phyloP scores from a whole-genome alignment of 257 asterid genomes.

The Misopates orontium region DNA sequence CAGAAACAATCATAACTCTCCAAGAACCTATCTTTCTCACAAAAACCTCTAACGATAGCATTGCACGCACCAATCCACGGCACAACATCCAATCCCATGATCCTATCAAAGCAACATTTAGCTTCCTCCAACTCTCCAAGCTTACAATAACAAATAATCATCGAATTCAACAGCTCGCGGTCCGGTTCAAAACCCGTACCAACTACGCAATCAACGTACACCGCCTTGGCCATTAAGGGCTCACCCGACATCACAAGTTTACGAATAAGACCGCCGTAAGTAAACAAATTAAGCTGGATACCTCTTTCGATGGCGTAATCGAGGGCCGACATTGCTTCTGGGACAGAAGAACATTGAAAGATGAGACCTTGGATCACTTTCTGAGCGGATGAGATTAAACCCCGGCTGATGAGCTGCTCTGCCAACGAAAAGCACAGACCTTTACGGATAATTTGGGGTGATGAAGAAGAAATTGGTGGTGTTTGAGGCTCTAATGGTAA shows the following conservation, averaged over 20 bases:
- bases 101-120: conserved; percentile 40
- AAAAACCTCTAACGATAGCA: conserved; percentile 42
- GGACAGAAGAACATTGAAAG: conserved; percentile 34
- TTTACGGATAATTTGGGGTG: conserved; percentile 30
- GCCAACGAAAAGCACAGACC: conserved; percentile 40
- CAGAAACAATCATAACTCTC: conserved; percentile 51
- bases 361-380: conserved; percentile 50
- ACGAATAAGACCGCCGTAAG: conserved; percentile 41
- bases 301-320: conserved; percentile 47
- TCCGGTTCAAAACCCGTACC: conserved; percentile 37
- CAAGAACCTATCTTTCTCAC: conserved; percentile 32
- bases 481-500: conserved; percentile 43
- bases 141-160: conserved; percentile 54
- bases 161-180: conserved; percentile 43
- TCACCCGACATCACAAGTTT: conserved; percentile 47
- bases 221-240: conserved; percentile 40
- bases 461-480: conserved; percentile 19
- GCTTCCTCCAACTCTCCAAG: conserved; percentile 60
- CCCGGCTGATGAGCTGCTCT: conserved; percentile 45
- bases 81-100: conserved; percentile 28
- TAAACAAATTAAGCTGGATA: conserved; percentile 40
- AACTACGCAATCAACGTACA: conserved; percentile 35
- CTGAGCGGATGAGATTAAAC: conserved; percentile 44
- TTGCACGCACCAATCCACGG: conserved; percentile 46
- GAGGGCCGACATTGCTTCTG: conserved; percentile 40